Evolutionary conservation across 768 basidiomycete species (phyloP).

Genomic region (Gloeopeniophorella convolvens): DNA sequence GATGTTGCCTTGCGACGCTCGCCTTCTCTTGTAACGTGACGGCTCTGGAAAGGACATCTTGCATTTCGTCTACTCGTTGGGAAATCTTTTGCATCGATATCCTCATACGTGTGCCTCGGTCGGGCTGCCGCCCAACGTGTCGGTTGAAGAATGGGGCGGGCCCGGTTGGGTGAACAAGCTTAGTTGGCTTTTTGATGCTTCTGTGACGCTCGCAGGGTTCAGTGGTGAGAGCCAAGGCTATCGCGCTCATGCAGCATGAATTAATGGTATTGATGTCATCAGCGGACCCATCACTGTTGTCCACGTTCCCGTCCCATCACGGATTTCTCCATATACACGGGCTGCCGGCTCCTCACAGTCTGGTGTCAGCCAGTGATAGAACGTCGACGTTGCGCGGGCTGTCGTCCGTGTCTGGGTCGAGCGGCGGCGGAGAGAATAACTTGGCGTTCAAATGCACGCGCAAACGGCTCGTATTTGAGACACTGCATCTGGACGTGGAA

Average conservation of each 20-base stretch:
- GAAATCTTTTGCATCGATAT: constrained; percentile 49
- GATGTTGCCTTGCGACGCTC: constrained; percentile 16
- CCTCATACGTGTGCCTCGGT: constrained; percentile 61
- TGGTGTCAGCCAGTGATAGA: constrained; percentile 74
- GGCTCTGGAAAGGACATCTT: constrained; percentile 49
- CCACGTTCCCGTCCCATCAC: constrained; percentile 77
- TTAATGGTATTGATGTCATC: constrained; percentile 6
- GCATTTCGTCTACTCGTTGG: constrained; percentile 65
- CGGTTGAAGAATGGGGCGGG: constrained; percentile 51
- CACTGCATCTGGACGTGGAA: constrained; percentile 80
- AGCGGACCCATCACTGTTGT: constrained; percentile 74
- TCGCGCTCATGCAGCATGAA: constrained; percentile 2
- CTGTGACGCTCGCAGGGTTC: constrained; percentile 70
- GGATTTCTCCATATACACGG: constrained; percentile 75
- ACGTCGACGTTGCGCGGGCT: constrained; percentile 82
- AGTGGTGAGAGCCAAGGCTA: constrained; percentile 47
- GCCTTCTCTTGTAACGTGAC: constrained; percentile 1
- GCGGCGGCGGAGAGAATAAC: constrained; percentile 86
- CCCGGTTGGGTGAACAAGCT: constrained; percentile 71
- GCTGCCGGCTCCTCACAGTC: constrained; percentile 66
- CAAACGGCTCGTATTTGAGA: constrained; percentile 84
- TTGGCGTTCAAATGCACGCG: constrained; percentile 90
- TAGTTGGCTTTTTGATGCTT: constrained; percentile 72
- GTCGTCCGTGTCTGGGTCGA: constrained; percentile 42
- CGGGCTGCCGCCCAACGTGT: constrained; percentile 58